phyloP scores from a whole-genome alignment of 768 basidiomycete species.

The Rhodotorula graminis region DNA sequence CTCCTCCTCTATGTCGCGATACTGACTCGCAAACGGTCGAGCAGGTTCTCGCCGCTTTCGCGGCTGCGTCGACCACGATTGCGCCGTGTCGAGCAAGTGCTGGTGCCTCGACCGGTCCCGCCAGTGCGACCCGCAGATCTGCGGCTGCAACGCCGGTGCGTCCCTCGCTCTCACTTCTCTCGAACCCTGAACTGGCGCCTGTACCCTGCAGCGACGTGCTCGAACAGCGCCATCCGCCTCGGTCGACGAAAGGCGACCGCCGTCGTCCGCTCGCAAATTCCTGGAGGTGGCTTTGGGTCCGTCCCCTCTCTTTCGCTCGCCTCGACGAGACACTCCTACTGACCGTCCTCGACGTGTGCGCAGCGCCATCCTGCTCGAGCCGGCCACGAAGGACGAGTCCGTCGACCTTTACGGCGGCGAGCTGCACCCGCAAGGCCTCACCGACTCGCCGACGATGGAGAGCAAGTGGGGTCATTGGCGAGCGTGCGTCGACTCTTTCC shows the following conservation, averaged over 20 bases:
- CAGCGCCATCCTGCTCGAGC: neutral
- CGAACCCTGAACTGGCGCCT: neutral
- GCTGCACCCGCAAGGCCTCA: neutral
- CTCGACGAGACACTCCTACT: neutral
- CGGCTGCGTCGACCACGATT: neutral
- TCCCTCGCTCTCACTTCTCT: no score
- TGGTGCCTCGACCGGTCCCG: neutral
- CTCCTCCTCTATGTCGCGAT: no score
- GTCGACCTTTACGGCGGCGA: slow-evolving; percentile 3
- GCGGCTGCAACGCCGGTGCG: neutral
- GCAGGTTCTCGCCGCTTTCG: neutral
- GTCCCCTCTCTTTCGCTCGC: neutral
- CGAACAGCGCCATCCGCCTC: neutral
- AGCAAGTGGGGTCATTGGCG: neutral
- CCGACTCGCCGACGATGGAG: neutral
- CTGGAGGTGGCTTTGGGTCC: neutral
- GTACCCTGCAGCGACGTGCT: neutral
- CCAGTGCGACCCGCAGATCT: neutral
- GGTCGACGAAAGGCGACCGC: neutral
- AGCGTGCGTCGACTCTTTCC: neutral
- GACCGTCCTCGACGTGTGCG: no score
- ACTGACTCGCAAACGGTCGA: no score
- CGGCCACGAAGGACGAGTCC: neutral
- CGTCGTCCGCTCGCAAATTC: neutral
- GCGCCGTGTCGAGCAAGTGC: neutral